Percentiles rank a stretch among this genome's conserved stretches.
Evolutionary conservation across 2,329 filamentous ascomycete species (phyloP).

Genomic region (Phialophora expanda): DNA sequence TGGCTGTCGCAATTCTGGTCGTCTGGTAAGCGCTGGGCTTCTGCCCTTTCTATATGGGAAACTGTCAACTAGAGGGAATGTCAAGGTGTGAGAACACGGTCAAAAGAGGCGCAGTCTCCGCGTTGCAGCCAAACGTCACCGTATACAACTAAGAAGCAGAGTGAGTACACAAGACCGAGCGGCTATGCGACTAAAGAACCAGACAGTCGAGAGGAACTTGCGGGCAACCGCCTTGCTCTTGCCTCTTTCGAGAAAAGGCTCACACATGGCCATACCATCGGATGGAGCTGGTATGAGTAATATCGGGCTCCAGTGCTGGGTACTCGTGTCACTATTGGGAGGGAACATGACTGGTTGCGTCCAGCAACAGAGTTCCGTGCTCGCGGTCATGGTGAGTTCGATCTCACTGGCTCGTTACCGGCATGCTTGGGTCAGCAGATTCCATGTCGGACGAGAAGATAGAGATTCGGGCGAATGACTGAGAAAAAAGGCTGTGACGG

Average conservation of each 20-base stretch:
- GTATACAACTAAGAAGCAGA: background rate
- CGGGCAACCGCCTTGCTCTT: constrained; percentile 5
- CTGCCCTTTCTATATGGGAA: background rate
- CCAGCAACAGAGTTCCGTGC: background rate
- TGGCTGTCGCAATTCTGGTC: background rate
- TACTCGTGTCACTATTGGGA: background rate
- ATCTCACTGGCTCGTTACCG: background rate
- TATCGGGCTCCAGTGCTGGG: constrained; percentile 4
- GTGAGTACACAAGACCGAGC: background rate
- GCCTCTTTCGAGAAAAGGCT: background rate
- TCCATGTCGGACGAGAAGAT: constrained; percentile 6
- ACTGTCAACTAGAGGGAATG: background rate
- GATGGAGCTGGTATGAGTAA: constrained; percentile 16
- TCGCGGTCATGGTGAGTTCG: background rate
- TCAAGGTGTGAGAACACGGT: background rate
- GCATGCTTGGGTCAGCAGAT: constrained; percentile 4
- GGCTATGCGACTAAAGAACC: constrained; percentile 1
- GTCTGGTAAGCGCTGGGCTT: background rate
- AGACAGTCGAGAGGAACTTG: constrained; percentile 1
- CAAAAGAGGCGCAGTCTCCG: background rate
- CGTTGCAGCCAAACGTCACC: background rate
- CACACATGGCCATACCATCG: background rate
- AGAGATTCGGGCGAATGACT: constrained; percentile 8
- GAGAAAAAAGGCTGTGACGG: background rate
- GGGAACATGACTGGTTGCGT: background rate